Percentiles rank a stretch among this genome's conserved stretches.
These are phyloP conservation scores for Aspergillus oerlinghausenensis DNA, from an alignment of 2,329 filamentous ascomycete genomes.

Conservation along the genomic window DNA sequence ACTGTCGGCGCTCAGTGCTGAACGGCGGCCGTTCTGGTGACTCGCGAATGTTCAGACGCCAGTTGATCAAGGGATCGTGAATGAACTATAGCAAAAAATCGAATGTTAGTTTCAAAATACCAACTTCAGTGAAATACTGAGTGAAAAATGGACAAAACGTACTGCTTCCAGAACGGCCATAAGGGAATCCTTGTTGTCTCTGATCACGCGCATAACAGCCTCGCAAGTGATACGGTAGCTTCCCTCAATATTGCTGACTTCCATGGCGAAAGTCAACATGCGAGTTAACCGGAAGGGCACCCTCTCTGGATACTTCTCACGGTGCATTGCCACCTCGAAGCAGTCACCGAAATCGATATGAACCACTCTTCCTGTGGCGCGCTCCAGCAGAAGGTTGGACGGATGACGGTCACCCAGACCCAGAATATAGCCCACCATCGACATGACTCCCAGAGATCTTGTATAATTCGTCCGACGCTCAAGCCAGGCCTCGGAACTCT, in stretches of 20 bases:
- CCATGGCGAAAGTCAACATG: slow-evolving; percentile 99
- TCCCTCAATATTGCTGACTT: slow-evolving; percentile 98
- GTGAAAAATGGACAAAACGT: slow-evolving; percentile 43
- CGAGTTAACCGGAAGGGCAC: slow-evolving; percentile 96
- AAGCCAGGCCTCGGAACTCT: slow-evolving; percentile 96
- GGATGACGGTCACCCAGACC: slow-evolving; percentile 95
- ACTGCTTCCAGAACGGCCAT: slow-evolving; percentile 98
- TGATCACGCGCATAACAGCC: slow-evolving; percentile 93
- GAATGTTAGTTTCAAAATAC: slow-evolving; percentile 16
- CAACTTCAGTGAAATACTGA: neutral
- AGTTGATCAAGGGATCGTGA: slow-evolving; percentile 97
- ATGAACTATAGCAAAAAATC: slow-evolving; percentile 65
- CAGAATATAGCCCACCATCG: slow-evolving; percentile 99
- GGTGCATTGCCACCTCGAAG: slow-evolving; percentile 99
- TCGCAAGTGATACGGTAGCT: slow-evolving; percentile 98
- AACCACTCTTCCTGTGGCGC: slow-evolving; percentile 91
- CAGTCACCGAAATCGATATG: slow-evolving; percentile 99
- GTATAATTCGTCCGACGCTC: slow-evolving; percentile 99
- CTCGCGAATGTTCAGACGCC: slow-evolving; percentile 70
- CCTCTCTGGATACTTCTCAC: slow-evolving; percentile 96
- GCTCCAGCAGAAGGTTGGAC: slow-evolving; percentile 95
- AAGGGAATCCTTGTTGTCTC: slow-evolving; percentile 96
- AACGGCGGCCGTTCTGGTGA: slow-evolving; percentile 58
- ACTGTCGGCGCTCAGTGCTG: slow-evolving; percentile 56
- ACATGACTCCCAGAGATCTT: slow-evolving; percentile 95